Evolutionary conservation across 2,329 filamentous ascomycete species (phyloP).

Genomic region (Neopestalotiopsis sp.): DNA sequence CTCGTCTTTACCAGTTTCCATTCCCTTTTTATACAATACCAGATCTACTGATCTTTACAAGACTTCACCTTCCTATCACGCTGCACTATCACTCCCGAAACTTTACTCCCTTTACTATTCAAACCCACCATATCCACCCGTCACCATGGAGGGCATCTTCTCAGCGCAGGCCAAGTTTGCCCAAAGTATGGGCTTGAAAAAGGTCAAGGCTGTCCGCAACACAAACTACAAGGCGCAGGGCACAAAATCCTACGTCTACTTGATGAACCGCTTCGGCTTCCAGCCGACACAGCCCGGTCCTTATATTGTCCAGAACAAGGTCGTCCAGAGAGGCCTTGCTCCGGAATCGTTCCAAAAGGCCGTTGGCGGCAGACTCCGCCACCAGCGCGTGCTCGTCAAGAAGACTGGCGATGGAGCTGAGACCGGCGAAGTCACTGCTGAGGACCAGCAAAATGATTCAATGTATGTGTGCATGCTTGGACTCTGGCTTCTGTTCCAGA

Average conservation of each 20-base stretch:
- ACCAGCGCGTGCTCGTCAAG: slow-evolving; percentile 55
- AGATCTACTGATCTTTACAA: neutral
- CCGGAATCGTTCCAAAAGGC: slow-evolving; percentile 44
- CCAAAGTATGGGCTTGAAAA: slow-evolving; percentile 44
- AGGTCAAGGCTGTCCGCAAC: slow-evolving; percentile 60
- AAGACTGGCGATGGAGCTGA: slow-evolving; percentile 44
- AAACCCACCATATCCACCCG: neutral
- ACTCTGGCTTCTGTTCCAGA: neutral
- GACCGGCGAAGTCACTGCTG: slow-evolving; percentile 57
- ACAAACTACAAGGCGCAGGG: slow-evolving; percentile 64
- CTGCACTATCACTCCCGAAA: neutral
- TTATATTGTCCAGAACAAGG: slow-evolving; percentile 57
- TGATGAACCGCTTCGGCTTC: slow-evolving; percentile 68
- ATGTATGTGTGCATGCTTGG: slow-evolving; percentile 30
- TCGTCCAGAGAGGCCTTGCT: slow-evolving; percentile 54
- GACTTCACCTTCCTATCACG: neutral
- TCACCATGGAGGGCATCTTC: slow-evolving; percentile 42
- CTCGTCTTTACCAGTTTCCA: neutral
- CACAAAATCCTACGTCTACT: slow-evolving; percentile 66
- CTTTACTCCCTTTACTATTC: neutral
- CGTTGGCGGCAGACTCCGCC: slow-evolving; percentile 53
- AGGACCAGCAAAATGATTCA: slow-evolving; percentile 72
- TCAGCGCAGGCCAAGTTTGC: slow-evolving; percentile 41
- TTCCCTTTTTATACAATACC: neutral
- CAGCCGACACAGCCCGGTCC: slow-evolving; percentile 67